Base-by-base conservation (phyloP, 1,284 basidiomycete species). In the Schizophyllum amplum region DNA sequence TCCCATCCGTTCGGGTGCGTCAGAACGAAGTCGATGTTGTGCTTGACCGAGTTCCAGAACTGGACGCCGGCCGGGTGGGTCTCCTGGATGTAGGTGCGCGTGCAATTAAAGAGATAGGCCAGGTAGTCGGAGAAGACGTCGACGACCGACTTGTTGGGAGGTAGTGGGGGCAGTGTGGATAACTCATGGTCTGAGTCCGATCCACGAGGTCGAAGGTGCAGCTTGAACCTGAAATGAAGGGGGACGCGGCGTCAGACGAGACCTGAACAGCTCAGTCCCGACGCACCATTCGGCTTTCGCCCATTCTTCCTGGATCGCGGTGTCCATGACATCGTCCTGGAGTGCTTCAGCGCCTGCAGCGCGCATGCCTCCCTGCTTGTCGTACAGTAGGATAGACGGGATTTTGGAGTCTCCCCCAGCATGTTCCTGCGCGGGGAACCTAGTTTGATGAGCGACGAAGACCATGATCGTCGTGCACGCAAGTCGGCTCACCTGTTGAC, bases 91-190 rank as follows among this genome's bases (percentile, higher is more conserved):
- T 75, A 84, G 4, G 64, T 70, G 21, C 70, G 65, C 0, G 77
- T 71, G 56, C 80, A 81, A 1, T 64, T 26, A 53, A 70, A 74
- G 1, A 84, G 67, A 57, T 85, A 85, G 0, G 58, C 61, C 53
- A 83, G 66, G 59, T 81, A 82, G 60, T 85, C 83, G 0, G 75
- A 72, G 27, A 81, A 74, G 50, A 84, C 72, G 17, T 79, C 73
- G 0, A 76, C 63, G 1, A 73, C 71, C 0, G 69, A 69, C 62
- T 80, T 82, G 20, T 73, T 70, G 1, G 61, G 52, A 0, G 83
- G 82, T 1, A 84, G 69, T 0, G 75, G 70, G 0, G 74, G 77
- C 3, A 81, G 7, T 17, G 33, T 9, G 13, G 33, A 3, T 9
- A 42, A 17, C 4, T 9, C 33, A 17, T 9, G 33, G 17, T 42